phyloP scores from a whole-genome alignment of 306 rosid genomes.

The Castanospermum australe region DNA sequence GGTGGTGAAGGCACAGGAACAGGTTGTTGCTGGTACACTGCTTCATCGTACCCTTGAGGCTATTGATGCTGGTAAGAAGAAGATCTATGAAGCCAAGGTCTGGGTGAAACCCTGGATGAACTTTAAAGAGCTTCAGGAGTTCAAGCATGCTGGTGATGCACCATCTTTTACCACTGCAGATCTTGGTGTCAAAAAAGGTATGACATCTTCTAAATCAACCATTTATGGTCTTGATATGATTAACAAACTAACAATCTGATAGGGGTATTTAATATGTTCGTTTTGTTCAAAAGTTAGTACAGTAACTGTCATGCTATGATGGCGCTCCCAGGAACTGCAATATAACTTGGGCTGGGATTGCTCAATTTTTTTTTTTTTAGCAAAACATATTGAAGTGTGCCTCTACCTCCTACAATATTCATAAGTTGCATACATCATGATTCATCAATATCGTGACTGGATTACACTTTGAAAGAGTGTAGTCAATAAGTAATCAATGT shows the following conservation, averaged over 20 bases:
- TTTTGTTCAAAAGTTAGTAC: background rate
- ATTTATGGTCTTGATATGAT: background rate
- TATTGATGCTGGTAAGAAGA: constrained; percentile 67
- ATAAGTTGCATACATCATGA: background rate
- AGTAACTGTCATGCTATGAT: background rate
- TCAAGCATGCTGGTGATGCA: constrained; percentile 57
- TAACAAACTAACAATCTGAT: background rate
- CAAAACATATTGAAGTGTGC: background rate
- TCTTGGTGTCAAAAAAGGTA: constrained; percentile 73
- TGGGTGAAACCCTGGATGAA: constrained; percentile 93
- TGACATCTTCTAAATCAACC: background rate
- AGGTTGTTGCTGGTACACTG: constrained; percentile 80
- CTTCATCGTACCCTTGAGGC: constrained; percentile 77
- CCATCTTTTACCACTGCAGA: constrained; percentile 57
- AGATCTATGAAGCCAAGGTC: constrained; percentile 78
- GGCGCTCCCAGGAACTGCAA: background rate
- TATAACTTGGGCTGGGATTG: no score
- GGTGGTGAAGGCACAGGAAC: constrained; percentile 74
- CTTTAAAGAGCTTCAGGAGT: constrained; percentile 80
- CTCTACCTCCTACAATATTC: background rate
- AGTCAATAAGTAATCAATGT: background rate
- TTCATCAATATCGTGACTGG: background rate
- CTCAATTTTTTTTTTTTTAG: background rate
- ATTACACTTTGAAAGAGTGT: background rate
- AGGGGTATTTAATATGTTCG: background rate